Base-by-base conservation (phyloP, 139 green algal genomes). In the Desmodesmus armatus region DNA sequence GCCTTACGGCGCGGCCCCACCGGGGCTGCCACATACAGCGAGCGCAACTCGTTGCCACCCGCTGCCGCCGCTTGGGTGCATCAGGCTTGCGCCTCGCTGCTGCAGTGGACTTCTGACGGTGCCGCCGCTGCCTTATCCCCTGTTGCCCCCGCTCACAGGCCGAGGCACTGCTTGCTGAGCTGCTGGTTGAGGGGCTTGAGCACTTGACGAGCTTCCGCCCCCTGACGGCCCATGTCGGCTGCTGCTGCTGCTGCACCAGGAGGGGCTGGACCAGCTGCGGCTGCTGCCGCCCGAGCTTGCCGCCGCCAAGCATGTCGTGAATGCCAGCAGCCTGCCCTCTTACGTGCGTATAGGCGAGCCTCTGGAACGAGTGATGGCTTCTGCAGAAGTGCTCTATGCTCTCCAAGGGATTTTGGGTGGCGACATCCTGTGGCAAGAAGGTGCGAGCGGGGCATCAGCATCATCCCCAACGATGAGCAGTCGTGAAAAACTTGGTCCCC, bases 271-370 rank as follows among this genome's bases (percentile, higher is more conserved):
- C 31, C 13, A 11, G 33, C 31, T 72, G 27, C 31, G 41, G 65
- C 65, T 44, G 65, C 65, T 72, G 62, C 47, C 7, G 47, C 47
- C 7, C 9, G 9, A 55, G 47, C 47, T n/a, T n/a, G n/a, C n/a
- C n/a, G n/a, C n/a, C n/a, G n/a, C n/a, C n/a, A n/a, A 7, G 9
- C 13, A 13, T 55, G 7, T 13, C 51, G 15, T 17, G 15, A 17
- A 13, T 17, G 15, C 51, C 51, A 62, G 13, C 63, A 35, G n/a
- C n/a, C n/a, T n/a, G n/a, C n/a, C n/a, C 9, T 21, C 71, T 35
- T 25, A 84, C 78, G 43, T 84, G 78, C 7, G 60, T 33, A 84
- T 84, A 86, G 19, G 80, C 80, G 17, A 79, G 53, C 29, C 80
- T 40, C n/a, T 86, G 80, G 31, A 86, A 86, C 4, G 66, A 35